Evolutionary conservation across 345 rosid species (phyloP).

Genomic region (Hevea brasiliensis): DNA sequence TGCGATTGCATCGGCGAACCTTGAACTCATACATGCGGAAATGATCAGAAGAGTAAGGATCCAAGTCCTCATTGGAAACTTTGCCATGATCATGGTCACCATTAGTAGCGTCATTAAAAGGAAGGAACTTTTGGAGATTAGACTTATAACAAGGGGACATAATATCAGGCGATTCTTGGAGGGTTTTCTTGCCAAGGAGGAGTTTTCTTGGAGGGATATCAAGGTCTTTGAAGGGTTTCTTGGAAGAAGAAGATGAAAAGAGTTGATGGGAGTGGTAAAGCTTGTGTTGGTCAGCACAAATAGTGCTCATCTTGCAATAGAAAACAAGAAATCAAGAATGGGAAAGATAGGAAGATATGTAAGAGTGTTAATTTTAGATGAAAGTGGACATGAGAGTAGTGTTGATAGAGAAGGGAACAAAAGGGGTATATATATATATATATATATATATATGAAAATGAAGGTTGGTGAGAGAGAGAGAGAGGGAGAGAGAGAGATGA

Average conservation of each 20-base stretch:
- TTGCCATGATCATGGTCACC: constrained; percentile 5
- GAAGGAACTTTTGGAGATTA: constrained; percentile 38
- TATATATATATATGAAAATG: too few species aligned
- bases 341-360: not conserved
- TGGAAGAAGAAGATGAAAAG: constrained; percentile 15
- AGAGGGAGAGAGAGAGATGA: constrained; percentile 6
- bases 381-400: not conserved
- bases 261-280: constrained; percentile 34
- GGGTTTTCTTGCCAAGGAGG: constrained; percentile 36
- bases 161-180: constrained; percentile 1
- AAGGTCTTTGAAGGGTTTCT: constrained; percentile 33
- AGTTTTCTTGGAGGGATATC: constrained; percentile 70
- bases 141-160: constrained; percentile 10
- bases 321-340: not conserved
- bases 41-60: constrained; percentile 70
- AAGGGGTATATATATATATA: constrained; percentile 18
- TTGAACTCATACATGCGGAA: constrained; percentile 94
- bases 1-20: constrained; percentile 80
- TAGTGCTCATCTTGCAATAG: constrained; percentile 36
- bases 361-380: not conserved
- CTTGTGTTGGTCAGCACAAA: constrained; percentile 52
- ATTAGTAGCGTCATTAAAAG: constrained; percentile 28
- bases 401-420: constrained; percentile 24
- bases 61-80: constrained; percentile 32
- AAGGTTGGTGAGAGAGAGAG: too few species aligned